A percentile compares a stretch with the other conserved stretches of the same genome.
Conservation (phyloP, 2,329 filamentous ascomycete species). For the Apiospora kogelbergensis region DNA sequence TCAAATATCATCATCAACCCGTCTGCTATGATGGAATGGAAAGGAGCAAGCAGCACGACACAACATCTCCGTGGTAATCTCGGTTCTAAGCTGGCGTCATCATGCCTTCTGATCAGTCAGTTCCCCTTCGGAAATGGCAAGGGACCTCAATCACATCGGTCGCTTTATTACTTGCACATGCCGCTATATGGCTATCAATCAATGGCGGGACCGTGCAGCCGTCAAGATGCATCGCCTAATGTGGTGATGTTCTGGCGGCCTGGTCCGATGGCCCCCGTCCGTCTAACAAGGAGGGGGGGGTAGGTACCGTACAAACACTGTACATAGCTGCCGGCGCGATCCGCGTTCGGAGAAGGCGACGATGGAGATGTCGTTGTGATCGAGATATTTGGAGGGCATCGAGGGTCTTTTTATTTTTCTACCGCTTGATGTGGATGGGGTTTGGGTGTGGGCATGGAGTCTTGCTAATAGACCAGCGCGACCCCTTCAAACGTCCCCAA, state of each 20-base stretch:
- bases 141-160: not conserved
- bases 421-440: not conserved
- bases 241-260: no score
- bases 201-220: not conserved
- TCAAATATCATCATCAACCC: not conserved
- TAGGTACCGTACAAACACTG: not conserved
- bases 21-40: not conserved
- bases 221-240: not conserved
- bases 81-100: not conserved
- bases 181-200: not conserved
- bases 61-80: not conserved
- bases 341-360: not conserved
- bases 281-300: not conserved
- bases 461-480: not conserved
- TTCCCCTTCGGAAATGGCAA: not conserved
- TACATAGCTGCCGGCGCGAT: not conserved
- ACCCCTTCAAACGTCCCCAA: conserved; percentile 3
- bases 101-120: not conserved
- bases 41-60: not conserved
- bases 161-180: not conserved
- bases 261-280: no score
- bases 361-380: not conserved
- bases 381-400: not conserved
- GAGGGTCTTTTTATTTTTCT: not conserved
- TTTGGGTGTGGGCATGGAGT: not conserved